Conservation (phyloP, 2,329 filamentous ascomycete genomes). For the Grosmannia penicillata region DNA sequence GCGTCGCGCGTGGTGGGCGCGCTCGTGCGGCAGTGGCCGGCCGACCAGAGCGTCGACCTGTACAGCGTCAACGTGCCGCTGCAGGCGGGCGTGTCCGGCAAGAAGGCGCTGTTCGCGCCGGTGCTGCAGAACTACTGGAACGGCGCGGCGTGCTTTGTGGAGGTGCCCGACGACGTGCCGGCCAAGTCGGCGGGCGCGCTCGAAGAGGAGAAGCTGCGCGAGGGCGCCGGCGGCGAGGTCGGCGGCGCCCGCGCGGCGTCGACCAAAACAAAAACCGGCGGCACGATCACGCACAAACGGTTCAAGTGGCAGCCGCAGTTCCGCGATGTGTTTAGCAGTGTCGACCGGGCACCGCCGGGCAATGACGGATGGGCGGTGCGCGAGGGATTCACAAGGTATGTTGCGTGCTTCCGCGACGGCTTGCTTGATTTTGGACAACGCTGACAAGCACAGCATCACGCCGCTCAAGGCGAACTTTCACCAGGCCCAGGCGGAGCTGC, state of each 20-base stretch:
- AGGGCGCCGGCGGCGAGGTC: constrained; percentile 37
- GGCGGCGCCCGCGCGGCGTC: constrained; percentile 10
- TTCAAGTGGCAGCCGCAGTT: constrained; percentile 93
- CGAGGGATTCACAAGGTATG: constrained; percentile 68
- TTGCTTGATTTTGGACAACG: neutral
- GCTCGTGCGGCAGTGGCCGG: constrained; percentile 59
- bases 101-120: constrained; percentile 66
- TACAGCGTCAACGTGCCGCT: constrained; percentile 87
- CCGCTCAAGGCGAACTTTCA: constrained; percentile 88
- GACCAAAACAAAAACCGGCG: constrained; percentile 11
- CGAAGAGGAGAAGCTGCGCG: constrained; percentile 57
- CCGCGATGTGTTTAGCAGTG: constrained; percentile 72
- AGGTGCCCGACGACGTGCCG: constrained; percentile 27
- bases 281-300: constrained; percentile 51
- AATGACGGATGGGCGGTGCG: constrained; percentile 91
- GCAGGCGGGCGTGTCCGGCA: constrained; percentile 54
- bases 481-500: constrained; percentile 49
- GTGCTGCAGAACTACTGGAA: constrained; percentile 89
- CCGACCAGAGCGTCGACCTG: constrained; percentile 55
- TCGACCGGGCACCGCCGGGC: constrained; percentile 63
- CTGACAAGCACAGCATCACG: constrained; percentile 49
- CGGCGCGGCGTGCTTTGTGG: constrained; percentile 73
- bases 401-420: neutral
- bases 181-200: constrained; percentile 33
- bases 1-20: constrained; percentile 67